Conservation (phyloP, 495 filamentous ascomycete species). For the Penicillium waksmanii region DNA sequence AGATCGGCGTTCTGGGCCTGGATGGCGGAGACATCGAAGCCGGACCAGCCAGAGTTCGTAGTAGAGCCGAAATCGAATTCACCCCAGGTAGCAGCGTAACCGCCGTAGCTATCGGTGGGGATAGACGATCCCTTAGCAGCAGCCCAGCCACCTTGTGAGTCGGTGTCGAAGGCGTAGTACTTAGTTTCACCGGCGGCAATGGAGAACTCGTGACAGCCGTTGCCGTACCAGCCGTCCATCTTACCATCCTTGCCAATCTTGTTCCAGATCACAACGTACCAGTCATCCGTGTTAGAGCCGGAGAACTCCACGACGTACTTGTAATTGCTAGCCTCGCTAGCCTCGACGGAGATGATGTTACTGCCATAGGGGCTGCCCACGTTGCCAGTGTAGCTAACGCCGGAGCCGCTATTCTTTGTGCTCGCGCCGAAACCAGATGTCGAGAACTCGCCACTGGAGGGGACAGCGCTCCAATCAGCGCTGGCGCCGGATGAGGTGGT, state of each 20-base stretch:
- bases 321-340: constrained; percentile 36
- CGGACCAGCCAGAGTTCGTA: constrained; percentile 43
- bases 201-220: constrained; percentile 44
- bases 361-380: constrained; percentile 55
- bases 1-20: constrained; percentile 37
- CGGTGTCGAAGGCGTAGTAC: constrained; percentile 51
- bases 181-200: constrained; percentile 45
- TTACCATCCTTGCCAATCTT: constrained; percentile 48
- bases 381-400: constrained; percentile 50
- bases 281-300: constrained; percentile 39
- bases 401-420: constrained; percentile 34
- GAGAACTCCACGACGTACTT: constrained; percentile 51
- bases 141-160: constrained; percentile 46
- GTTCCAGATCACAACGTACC: constrained; percentile 56
- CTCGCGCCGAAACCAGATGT: constrained; percentile 35
- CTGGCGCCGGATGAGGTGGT: constrained; percentile 12
- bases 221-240: constrained; percentile 45
- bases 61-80: constrained; percentile 45
- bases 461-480: constrained; percentile 28
- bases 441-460: constrained; percentile 27
- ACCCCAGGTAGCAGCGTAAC: constrained; percentile 47
- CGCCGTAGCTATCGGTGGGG: constrained; percentile 35
- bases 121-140: constrained; percentile 36
- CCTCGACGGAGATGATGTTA: constrained; percentile 51
- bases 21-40: constrained; percentile 48